Conservation (phyloP, 2,329 filamentous ascomycete species). For the Mycocentrospora acerina region DNA sequence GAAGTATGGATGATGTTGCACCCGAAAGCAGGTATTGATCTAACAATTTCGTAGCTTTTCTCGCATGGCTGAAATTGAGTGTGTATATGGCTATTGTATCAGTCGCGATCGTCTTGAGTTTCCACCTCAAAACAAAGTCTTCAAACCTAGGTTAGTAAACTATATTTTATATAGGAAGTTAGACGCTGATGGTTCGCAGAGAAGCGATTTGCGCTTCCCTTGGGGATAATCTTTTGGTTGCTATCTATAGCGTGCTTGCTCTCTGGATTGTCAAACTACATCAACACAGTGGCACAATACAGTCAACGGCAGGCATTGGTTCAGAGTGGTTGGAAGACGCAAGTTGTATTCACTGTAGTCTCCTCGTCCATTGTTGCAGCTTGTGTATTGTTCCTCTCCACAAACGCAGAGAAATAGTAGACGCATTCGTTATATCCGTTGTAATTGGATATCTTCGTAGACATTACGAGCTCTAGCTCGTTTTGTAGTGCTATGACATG, state of each 20-base stretch:
- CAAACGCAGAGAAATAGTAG: conserved; percentile 34
- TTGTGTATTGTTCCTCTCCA: conserved; percentile 46
- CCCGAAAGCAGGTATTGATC: not conserved
- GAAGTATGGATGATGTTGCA: conserved; percentile 49
- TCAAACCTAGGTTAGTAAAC: conserved; percentile 18
- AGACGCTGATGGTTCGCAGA: conserved; percentile 54
- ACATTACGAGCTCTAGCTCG: conserved; percentile 2
- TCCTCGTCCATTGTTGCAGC: conserved; percentile 44
- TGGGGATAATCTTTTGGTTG: conserved; percentile 86
- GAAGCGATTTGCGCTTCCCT: conserved; percentile 73
- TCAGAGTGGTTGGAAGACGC: conserved; percentile 91
- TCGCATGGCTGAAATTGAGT: conserved; percentile 86
- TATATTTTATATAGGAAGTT: not conserved
- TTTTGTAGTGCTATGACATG: too few species aligned
- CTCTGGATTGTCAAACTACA: conserved; percentile 82
- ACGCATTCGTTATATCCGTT: conserved; percentile 2
- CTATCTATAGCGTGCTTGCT: conserved; percentile 75
- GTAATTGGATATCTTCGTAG: conserved; percentile 5
- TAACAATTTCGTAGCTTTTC: conserved; percentile 58
- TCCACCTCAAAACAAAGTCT: conserved; percentile 79
- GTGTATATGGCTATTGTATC: conserved; percentile 90
- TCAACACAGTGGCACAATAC: conserved; percentile 80
- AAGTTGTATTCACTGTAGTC: conserved; percentile 61
- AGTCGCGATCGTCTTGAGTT: conserved; percentile 87
- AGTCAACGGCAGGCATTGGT: conserved; percentile 77